A percentile compares a stretch with the other conserved stretches of the same genome.
phyloP scores from a whole-genome alignment of 768 basidiomycete genomes.

The Pulveroboletus ravenelii region DNA sequence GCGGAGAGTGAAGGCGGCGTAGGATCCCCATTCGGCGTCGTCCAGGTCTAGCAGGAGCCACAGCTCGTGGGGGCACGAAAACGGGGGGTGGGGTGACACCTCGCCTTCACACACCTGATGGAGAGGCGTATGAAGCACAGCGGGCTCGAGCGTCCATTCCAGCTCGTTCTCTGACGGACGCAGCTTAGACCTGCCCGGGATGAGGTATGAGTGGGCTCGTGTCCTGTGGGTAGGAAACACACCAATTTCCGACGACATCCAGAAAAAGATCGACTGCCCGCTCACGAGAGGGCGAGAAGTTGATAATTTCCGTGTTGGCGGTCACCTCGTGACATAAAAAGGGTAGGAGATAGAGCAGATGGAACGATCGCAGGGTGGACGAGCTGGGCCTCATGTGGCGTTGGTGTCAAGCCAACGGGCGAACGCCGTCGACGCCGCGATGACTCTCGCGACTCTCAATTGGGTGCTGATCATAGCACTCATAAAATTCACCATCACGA shows the following conservation, averaged over 20 bases:
- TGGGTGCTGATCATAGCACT: constrained; percentile 10
- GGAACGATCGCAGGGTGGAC: constrained; percentile 11
- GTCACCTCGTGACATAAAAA: constrained; percentile 26
- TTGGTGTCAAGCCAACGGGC: constrained; percentile 17
- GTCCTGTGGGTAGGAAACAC: constrained; percentile 13
- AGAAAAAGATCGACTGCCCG: constrained; percentile 13
- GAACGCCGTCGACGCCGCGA: not conserved
- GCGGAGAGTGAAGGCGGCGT: constrained; percentile 46
- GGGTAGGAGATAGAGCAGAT: constrained; percentile 10
- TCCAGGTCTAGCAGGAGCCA: constrained; percentile 48
- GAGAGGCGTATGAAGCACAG: constrained; percentile 36
- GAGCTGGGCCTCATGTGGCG: constrained; percentile 16
- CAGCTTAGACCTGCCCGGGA: constrained; percentile 38
- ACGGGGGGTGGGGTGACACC: constrained; percentile 3
- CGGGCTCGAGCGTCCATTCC: constrained; percentile 39
- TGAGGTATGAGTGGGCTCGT: not conserved
- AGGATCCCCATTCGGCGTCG: constrained; percentile 35
- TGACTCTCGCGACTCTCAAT: not conserved
- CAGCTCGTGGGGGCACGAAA: constrained; percentile 38
- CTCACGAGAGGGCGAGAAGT: constrained; percentile 39
- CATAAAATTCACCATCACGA: constrained; percentile 16
- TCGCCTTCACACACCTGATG: constrained; percentile 34
- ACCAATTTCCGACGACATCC: constrained; percentile 28
- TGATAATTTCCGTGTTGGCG: constrained; percentile 66
- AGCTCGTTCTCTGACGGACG: constrained; percentile 29